Conservation (phyloP, 352 stramenopile genomes). For the Phytophthora vignae region DNA sequence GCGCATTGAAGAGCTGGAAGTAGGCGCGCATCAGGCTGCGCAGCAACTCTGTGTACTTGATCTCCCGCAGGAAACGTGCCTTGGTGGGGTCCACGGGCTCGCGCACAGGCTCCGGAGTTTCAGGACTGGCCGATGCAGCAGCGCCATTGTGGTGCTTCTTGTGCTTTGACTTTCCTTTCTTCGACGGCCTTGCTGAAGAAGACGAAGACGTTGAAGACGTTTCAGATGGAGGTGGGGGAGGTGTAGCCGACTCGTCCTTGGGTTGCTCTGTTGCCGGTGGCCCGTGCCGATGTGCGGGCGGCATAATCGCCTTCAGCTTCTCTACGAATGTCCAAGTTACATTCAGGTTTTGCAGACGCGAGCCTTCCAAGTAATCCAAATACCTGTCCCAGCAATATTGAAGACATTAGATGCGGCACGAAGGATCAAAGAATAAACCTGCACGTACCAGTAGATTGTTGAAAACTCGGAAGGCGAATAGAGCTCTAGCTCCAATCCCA, state of each 20-base stretch:
- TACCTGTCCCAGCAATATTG: constrained; percentile 52
- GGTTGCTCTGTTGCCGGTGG: constrained; percentile 9
- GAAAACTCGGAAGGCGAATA: constrained; percentile 77
- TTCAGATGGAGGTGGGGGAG: constrained; percentile 11
- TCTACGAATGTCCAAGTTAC: constrained; percentile 86
- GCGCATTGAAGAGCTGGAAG: constrained; percentile 79
- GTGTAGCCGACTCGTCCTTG: constrained; percentile 20
- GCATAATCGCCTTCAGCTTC: constrained; percentile 82
- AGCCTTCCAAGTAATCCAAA: constrained; percentile 86
- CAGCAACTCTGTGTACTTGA: constrained; percentile 82
- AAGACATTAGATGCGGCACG: constrained; percentile 5
- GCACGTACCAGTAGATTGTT: constrained; percentile 78
- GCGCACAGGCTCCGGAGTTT: constrained; percentile 4
- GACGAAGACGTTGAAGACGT: constrained; percentile 3
- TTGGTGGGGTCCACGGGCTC: constrained; percentile 57
- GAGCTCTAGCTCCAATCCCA: constrained; percentile 83
- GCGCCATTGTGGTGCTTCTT: constrained; percentile 45
- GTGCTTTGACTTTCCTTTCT: constrained; percentile 49
- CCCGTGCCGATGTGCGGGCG: constrained; percentile 20
- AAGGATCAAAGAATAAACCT: neutral
- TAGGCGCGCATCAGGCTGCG: constrained; percentile 80
- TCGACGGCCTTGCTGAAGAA: constrained; percentile 34
- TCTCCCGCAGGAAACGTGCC: constrained; percentile 73
- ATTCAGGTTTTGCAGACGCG: constrained; percentile 83
- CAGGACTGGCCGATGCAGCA: constrained; percentile 1